These are phyloP conservation scores for Claviceps citrina DNA, from an alignment of 2,329 filamentous ascomycete genomes.

Conservation along the genomic window DNA sequence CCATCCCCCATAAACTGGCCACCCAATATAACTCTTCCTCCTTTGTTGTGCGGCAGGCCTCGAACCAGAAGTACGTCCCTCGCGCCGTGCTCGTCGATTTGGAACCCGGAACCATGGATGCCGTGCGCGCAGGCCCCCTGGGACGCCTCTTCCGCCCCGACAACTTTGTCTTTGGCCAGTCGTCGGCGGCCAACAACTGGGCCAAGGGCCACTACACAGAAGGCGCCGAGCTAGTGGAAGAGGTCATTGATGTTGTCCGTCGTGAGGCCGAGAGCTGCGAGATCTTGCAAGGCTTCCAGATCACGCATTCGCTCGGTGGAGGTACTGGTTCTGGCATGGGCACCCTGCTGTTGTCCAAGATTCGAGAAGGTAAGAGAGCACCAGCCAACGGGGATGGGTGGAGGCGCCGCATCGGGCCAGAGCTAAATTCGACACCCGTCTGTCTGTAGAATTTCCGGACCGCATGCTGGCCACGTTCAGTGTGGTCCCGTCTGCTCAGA, in stretches of 20 bases:
- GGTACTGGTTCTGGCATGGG: slow-evolving; percentile 99
- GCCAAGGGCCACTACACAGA: slow-evolving; percentile 99
- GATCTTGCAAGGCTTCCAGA: slow-evolving; percentile 99
- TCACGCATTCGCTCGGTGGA: slow-evolving; percentile 98
- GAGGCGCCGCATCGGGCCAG: no score
- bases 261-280: slow-evolving; percentile 97
- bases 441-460: slow-evolving; percentile 68
- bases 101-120: slow-evolving; percentile 98
- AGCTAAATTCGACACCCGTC: no score
- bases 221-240: slow-evolving; percentile 94
- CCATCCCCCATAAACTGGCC: neutral
- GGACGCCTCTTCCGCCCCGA: slow-evolving; percentile 98
- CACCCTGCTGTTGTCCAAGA: slow-evolving; percentile 98
- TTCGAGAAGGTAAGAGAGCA: slow-evolving; percentile 49
- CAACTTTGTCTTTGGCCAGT: slow-evolving; percentile 99
- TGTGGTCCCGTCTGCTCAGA: slow-evolving; percentile 94
- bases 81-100: slow-evolving; percentile 98
- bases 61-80: slow-evolving; percentile 96
- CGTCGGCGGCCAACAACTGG: slow-evolving; percentile 99
- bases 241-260: slow-evolving; percentile 93
- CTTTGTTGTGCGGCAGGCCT: slow-evolving; percentile 44
- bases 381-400: no score
- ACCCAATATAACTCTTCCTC: neutral
- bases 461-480: slow-evolving; percentile 99
- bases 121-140: slow-evolving; percentile 92